phyloP scores from a whole-genome alignment of 78 protist species.

The Paratrimastix pyriformis region DNA sequence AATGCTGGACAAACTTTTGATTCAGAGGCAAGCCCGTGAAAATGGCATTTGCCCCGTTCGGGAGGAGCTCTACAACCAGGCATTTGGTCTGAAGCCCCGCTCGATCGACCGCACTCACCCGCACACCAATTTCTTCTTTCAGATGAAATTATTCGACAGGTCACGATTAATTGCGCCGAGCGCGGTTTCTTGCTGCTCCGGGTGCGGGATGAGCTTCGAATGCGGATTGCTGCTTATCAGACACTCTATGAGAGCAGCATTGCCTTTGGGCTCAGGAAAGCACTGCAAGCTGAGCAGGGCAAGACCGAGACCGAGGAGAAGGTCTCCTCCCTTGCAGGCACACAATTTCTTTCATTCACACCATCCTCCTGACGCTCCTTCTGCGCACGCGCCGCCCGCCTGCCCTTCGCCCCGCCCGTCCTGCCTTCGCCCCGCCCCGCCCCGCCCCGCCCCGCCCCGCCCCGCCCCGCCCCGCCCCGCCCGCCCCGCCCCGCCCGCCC shows the following conservation, averaged over 20 bases:
- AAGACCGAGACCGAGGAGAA: constrained; percentile 11
- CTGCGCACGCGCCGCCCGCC: background rate
- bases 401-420: background rate
- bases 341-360: background rate
- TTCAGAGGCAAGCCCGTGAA: constrained; percentile 23
- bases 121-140: background rate
- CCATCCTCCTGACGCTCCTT: background rate
- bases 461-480: too few relatives aligned
- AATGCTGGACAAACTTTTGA: constrained; percentile 2
- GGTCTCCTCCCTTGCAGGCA: background rate
- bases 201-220: constrained; percentile 31
- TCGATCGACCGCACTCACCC: background rate
- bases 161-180: constrained; percentile 42
- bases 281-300: constrained; percentile 32
- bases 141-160: constrained; percentile 47
- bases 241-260: constrained; percentile 40
- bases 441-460: too few relatives aligned
- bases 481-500: too few relatives aligned
- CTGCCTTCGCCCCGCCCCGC: background rate
- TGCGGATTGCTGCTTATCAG: constrained; percentile 41
- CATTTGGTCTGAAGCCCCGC: constrained; percentile 18
- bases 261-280: constrained; percentile 40
- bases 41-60: constrained; percentile 40
- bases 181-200: constrained; percentile 39
- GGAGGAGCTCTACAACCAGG: constrained; percentile 31